Percentiles rank a stretch among this genome's conserved stretches.
These are phyloP conservation scores for Microbotryomycetes sp. DNA, from an alignment of 1,284 basidiomycete species.

Conservation along the genomic window DNA sequence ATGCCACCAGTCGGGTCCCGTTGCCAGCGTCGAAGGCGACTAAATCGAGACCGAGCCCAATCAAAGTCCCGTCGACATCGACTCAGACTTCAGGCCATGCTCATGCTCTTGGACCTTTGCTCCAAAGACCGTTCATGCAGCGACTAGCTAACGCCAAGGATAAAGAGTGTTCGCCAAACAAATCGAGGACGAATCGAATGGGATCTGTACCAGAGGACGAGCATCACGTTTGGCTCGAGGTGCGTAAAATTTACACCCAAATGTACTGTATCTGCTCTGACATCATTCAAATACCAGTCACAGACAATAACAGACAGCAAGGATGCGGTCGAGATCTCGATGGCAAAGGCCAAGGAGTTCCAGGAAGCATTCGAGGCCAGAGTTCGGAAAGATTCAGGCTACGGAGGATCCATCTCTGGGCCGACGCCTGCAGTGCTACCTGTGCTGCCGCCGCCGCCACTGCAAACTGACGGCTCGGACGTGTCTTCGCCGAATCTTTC, in stretches of 20 bases:
- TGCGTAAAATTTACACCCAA: no score
- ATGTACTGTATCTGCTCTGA: no score
- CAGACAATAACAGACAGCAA: no score
- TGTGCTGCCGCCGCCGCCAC: background rate
- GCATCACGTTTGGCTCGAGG: no score
- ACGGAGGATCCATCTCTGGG: background rate
- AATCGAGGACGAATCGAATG: background rate
- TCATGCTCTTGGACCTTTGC: background rate
- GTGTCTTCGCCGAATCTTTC: background rate
- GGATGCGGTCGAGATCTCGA: no score
- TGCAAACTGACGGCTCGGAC: background rate
- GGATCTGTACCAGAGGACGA: background rate
- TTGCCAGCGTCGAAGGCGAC: no score
- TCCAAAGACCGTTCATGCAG: background rate
- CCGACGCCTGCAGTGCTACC: background rate
- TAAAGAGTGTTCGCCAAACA: no score
- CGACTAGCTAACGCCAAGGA: background rate
- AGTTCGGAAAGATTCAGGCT: background rate
- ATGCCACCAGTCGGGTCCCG: no score
- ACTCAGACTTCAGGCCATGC: background rate
- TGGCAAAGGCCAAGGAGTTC: background rate
- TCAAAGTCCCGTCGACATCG: background rate
- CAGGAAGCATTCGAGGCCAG: background rate
- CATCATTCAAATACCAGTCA: no score
- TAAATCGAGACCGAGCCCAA: background rate